Base-by-base conservation (phyloP, 2,329 filamentous ascomycete species). In the Hirsutella rhossiliensis region DNA sequence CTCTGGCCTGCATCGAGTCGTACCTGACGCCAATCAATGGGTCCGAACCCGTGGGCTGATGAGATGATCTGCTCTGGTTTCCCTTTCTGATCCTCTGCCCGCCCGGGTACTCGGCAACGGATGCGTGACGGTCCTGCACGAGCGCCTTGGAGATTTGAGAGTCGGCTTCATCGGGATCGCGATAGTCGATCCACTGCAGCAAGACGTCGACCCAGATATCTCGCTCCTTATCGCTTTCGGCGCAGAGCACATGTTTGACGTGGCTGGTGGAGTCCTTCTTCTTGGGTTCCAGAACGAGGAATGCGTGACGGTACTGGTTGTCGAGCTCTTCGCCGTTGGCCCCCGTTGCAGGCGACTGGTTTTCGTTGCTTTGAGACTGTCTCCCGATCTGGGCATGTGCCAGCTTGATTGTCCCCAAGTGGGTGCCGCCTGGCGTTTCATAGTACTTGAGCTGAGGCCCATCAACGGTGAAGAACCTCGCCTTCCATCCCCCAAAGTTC, bases 401-500 rank as follows among this genome's bases (percentile, higher is more conserved):
- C 30, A 98, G 74, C 65, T 94, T 96, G 66, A 98, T 97, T 2
- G 87, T 90, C 3, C 92, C 92, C 34, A 97, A 68, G 59, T 96
- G 87, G 15, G 87, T 80, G 38, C 92, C 92, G 41, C 90, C 89
- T 3, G 87, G 88, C 2, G 84, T 79, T 63, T 98, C 92, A 55
- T 86, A 97, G 60, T 98, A 98, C 55, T 84, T 88, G 54, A 98
- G 56, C 9, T 69, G 63, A n/a, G 75, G 73, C 0, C 76, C 74
- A 43, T 78, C 74, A 12, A 79, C 66, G 19, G 78, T 65, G 55
- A 81, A 82, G 56, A 78, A 80, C 30, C 78, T 67, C 11, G 88
- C 89, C 64, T 98, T 98, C 92, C 92, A 98, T 41, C 92, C 92
- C 42, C 92, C 92, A 65, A 98, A 98, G 57, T 97, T 97, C 71